Evolutionary conservation across 331 rosid genomes (phyloP).

Genomic region (Erythrophleum ivorense): DNA sequence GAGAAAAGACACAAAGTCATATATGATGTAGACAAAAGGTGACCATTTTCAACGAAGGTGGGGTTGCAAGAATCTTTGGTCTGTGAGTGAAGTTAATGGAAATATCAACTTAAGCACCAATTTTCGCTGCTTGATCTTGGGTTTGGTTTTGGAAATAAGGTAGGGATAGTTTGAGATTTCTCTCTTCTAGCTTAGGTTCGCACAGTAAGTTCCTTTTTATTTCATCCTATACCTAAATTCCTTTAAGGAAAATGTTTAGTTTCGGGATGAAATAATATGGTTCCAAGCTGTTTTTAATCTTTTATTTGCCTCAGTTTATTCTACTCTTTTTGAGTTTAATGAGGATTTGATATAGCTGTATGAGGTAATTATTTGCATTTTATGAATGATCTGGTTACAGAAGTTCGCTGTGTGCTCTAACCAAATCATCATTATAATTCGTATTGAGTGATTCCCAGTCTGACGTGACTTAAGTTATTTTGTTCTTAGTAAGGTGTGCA

Average conservation of each 20-base stretch:
- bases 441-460: neutral
- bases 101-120: neutral
- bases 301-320: neutral
- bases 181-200: too few species aligned
- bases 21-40: too few species aligned
- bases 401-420: neutral
- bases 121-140: conserved; percentile 1
- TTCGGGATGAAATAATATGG: neutral
- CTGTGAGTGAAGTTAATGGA: neutral
- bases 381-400: neutral
- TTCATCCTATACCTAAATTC: too few species aligned
- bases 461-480: too few species aligned
- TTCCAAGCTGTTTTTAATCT: neutral
- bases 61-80: neutral
- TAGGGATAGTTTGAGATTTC: neutral
- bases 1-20: too few species aligned
- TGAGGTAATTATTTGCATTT: neutral
- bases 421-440: neutral
- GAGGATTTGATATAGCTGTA: neutral
- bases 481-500: too few species aligned
- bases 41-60: too few species aligned
- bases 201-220: too few species aligned
- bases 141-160: neutral
- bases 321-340: neutral
- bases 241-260: too few species aligned